Conservation (phyloP, 768 basidiomycete genomes). For the Rhizopogon vinicolor region DNA sequence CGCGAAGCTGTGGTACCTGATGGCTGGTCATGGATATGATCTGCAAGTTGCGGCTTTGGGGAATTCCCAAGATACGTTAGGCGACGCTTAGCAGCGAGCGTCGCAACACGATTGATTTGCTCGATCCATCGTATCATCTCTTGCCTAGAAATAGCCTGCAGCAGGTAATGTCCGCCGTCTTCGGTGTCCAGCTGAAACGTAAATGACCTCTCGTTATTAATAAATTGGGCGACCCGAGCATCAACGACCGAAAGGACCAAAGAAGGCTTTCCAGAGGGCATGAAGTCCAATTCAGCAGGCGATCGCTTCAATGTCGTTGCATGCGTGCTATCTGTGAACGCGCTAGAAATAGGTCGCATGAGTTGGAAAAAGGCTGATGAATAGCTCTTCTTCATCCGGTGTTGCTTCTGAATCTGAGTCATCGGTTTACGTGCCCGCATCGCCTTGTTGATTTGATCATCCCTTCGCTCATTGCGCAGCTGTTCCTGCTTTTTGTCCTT, state of each 20-base stretch:
- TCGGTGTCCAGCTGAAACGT: slow-evolving; percentile 82
- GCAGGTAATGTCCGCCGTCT: slow-evolving; percentile 78
- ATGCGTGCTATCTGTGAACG: slow-evolving; percentile 66
- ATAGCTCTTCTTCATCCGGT: slow-evolving; percentile 86
- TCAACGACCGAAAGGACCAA: slow-evolving; percentile 72
- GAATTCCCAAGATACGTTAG: slow-evolving; percentile 76
- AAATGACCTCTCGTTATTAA: slow-evolving; percentile 80
- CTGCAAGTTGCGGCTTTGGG: slow-evolving; percentile 68
- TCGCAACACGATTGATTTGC: slow-evolving; percentile 65
- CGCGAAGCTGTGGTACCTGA: slow-evolving; percentile 43
- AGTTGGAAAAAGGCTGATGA: slow-evolving; percentile 76
- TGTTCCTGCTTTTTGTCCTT: slow-evolving; percentile 79
- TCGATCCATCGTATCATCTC: slow-evolving; percentile 80
- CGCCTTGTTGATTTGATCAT: slow-evolving; percentile 70
- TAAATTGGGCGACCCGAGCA: slow-evolving; percentile 62
- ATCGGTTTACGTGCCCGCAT: slow-evolving; percentile 57
- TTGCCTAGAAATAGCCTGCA: slow-evolving; percentile 66
- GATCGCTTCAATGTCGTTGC: slow-evolving; percentile 45
- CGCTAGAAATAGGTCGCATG: slow-evolving; percentile 87
- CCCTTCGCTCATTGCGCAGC: slow-evolving; percentile 63
- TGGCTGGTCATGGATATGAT: slow-evolving; percentile 65
- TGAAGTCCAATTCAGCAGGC: slow-evolving; percentile 72
- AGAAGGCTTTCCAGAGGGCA: slow-evolving; percentile 66
- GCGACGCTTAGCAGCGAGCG: slow-evolving; percentile 70
- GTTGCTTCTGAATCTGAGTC: slow-evolving; percentile 59